phyloP scores from a whole-genome alignment of 768 basidiomycete species.

The Neoboletus magnificus region DNA sequence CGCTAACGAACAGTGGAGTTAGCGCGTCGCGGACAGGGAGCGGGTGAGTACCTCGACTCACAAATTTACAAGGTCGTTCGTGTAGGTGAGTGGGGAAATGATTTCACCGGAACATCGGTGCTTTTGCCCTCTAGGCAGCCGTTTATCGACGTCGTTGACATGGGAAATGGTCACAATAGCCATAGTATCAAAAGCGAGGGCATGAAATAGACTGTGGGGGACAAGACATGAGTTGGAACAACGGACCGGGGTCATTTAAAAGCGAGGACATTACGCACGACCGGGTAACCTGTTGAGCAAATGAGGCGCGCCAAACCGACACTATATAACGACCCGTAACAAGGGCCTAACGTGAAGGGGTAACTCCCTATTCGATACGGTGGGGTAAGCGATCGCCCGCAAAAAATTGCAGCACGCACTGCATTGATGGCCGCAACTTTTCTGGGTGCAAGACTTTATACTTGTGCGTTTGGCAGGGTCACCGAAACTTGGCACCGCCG shows the following conservation, averaged over 20 bases:
- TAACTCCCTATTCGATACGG: background rate
- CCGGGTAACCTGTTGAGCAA: slow-evolving; percentile 9
- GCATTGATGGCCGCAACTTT: slow-evolving; percentile 19
- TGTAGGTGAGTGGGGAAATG: slow-evolving; percentile 55
- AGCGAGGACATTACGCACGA: slow-evolving; percentile 21
- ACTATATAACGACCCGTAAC: slow-evolving; percentile 17
- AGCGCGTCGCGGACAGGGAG: background rate
- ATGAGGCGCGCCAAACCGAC: slow-evolving; percentile 1
- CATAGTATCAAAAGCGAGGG: slow-evolving; percentile 25
- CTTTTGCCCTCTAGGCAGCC: slow-evolving; percentile 39
- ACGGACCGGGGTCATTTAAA: slow-evolving; percentile 15
- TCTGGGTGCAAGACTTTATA: slow-evolving; percentile 12
- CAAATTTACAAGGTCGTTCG: slow-evolving; percentile 51
- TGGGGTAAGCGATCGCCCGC: slow-evolving; percentile 20
- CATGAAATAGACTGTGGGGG: slow-evolving; percentile 19
- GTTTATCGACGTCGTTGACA: slow-evolving; percentile 45
- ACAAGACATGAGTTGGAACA: slow-evolving; percentile 9
- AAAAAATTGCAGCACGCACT: slow-evolving; percentile 19
- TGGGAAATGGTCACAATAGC: slow-evolving; percentile 13
- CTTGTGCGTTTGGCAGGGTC: slow-evolving; percentile 21
- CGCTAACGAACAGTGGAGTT: slow-evolving; percentile 37
- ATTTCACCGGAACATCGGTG: slow-evolving; percentile 48
- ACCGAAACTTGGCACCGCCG: slow-evolving; percentile 12
- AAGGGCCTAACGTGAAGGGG: slow-evolving; percentile 6
- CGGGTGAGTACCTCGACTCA: slow-evolving; percentile 31